A percentile compares a stretch with the other conserved stretches of the same genome.
phyloP scores from a whole-genome alignment of 257 asterid species.

The Voacanga thouarsii region DNA sequence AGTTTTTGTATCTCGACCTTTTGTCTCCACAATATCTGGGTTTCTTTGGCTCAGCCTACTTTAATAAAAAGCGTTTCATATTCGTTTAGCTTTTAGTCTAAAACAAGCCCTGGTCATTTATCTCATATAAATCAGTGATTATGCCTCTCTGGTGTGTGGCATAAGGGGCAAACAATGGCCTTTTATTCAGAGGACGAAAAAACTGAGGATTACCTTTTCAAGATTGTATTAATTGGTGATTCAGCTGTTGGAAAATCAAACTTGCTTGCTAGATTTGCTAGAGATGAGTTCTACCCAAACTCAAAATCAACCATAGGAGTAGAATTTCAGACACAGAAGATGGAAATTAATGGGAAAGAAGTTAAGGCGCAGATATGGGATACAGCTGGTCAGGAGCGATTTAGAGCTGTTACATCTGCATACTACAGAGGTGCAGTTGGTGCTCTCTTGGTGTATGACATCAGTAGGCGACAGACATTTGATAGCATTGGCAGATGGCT shows the following conservation, averaged over 20 bases:
- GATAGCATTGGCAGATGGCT: slow-evolving; percentile 88
- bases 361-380: slow-evolving; percentile 98
- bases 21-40: slow-evolving; percentile 5
- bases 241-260: slow-evolving; percentile 98
- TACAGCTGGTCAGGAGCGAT: slow-evolving; percentile 98
- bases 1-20: slow-evolving; percentile 34
- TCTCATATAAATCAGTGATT: slow-evolving; percentile 14
- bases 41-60: not conserved
- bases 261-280: slow-evolving; percentile 90
- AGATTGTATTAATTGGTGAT: slow-evolving; percentile 76
- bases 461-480: slow-evolving; percentile 85
- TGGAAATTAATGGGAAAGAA: slow-evolving; percentile 82
- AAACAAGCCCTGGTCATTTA: slow-evolving; percentile 14
- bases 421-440: slow-evolving; percentile 98
- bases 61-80: not conserved
- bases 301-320: slow-evolving; percentile 96
- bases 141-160: slow-evolving; percentile 36
- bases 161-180: slow-evolving; percentile 57
- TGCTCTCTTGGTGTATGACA: slow-evolving; percentile 90
- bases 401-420: slow-evolving; percentile 96
- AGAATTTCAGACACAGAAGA: slow-evolving; percentile 93
- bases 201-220: slow-evolving; percentile 82
- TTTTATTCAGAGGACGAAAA: slow-evolving; percentile 50
- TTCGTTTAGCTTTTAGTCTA: slow-evolving; percentile 12
- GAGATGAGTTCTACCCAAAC: slow-evolving; percentile 86